Evolutionary conservation across 2,329 filamentous ascomycete genomes (phyloP), one percentile per base, ranked within the genome.

Genomic region (Leptographium flavum): DNA sequence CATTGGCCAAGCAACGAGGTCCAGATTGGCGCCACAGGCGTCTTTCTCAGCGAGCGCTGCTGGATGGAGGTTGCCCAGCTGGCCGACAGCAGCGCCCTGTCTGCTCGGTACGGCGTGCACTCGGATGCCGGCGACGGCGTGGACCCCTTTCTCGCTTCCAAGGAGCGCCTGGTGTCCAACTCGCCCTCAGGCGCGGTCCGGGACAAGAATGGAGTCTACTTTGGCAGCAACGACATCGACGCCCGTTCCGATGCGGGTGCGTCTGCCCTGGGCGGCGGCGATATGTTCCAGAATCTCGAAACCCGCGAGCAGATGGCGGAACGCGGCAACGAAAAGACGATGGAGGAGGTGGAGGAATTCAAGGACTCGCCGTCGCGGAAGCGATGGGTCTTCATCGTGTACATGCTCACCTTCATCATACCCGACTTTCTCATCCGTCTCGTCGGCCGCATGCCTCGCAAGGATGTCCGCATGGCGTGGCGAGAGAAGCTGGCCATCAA

Each of bases 401-500:
- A 81, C 58, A 50, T 83, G 28, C 66, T 98, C 49, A 98, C 92
- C 4, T 98, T 79, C 70, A 87, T 80, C 54, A 68, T 94, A 39
- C 92, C 92, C 5, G 88, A 95, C 58, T 83, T 94, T 54, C 56
- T 81, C 37, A 83, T 96, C 58, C 76, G 78, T 45, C 70, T 71
- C 55, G 49, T 94, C 35, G 90, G 90, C 21, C 74, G 83, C 43
- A 95, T 95, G 82, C 75, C 83, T 48, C 84, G 92, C 49, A 93
- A 93, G 59, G 92, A 98, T 60, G 79, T 98, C 9, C 83, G 88
- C 22, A 73, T 83, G 60, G 92, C 92, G 1, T 98, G 92, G 92
- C 76, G 92, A 58, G 92, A 98, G 62, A 98, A 98, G 70, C 62
- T 98, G 48, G 90, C 92, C 45, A 98, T 98, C 72, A 98, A 98